A percentile compares a stretch with the other conserved stretches of the same genome.
Conservation (phyloP, 1,139 yeast species). For the Pichia sp. region DNA sequence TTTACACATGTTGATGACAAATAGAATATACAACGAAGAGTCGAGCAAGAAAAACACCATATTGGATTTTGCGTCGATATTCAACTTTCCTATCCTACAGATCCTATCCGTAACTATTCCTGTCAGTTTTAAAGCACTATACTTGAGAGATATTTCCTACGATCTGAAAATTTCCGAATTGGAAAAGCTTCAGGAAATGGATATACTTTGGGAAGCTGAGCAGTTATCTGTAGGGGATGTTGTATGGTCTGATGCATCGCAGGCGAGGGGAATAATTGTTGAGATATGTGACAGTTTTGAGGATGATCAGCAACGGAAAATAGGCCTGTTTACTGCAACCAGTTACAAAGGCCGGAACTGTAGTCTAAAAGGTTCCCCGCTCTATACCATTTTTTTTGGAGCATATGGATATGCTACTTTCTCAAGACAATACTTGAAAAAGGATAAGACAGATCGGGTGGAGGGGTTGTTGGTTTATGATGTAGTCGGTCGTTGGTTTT, state of each 20-base stretch:
- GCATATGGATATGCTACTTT: constrained; percentile 14
- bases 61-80: background rate
- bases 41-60: background rate
- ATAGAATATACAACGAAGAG: background rate
- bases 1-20: background rate
- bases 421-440: constrained; percentile 8
- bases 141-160: background rate
- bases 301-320: background rate
- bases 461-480: constrained; percentile 20
- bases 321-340: background rate
- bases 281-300: constrained; percentile 8
- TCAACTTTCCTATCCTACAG: constrained; percentile 3
- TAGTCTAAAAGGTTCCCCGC: constrained; percentile 6
- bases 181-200: background rate
- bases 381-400: constrained; percentile 10
- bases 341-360: background rate
- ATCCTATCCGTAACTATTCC: background rate
- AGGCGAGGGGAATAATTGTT: constrained; percentile 12
- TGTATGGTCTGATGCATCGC: constrained; percentile 13
- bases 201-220: constrained; percentile 7
- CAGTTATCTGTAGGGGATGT: constrained; percentile 12
- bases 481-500: constrained; percentile 21
- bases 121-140: background rate
- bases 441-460: constrained; percentile 10
- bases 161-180: background rate